phyloP scores from a whole-genome alignment of 108 stramenopile genomes.

The Nitzschia palea region DNA sequence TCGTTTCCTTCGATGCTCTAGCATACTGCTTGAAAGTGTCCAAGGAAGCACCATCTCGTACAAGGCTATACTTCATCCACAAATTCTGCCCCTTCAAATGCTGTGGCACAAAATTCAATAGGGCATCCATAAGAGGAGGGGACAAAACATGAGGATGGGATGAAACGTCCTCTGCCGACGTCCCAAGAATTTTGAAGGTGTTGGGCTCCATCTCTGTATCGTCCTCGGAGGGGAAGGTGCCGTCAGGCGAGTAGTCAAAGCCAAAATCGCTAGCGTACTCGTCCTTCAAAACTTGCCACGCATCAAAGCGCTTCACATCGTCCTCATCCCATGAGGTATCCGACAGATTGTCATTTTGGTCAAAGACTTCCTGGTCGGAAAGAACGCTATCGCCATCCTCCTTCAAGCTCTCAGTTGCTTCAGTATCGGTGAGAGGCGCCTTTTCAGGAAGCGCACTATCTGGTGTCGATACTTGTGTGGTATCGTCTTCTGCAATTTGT shows the following conservation, averaged over 20 bases:
- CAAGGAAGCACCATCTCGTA: conserved; percentile 76
- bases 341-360: conserved; percentile 25
- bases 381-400: conserved; percentile 1
- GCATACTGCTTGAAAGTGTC: conserved; percentile 55
- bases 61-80: conserved; percentile 78
- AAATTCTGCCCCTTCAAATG: conserved; percentile 45
- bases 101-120: conserved; percentile 58
- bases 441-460: not conserved
- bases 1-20: conserved; percentile 57
- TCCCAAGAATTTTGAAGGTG: conserved; percentile 50
- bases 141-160: conserved; percentile 67
- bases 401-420: not conserved
- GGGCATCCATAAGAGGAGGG: conserved; percentile 75
- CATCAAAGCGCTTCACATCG: conserved; percentile 44
- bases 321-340: conserved; percentile 40
- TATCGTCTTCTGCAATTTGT: not conserved
- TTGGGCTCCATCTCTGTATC: conserved; percentile 8
- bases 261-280: conserved; percentile 81
- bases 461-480: not conserved
- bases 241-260: conserved; percentile 35
- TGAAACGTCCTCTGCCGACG: conserved; percentile 44
- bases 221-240: not conserved
- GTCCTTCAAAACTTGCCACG: conserved; percentile 79
- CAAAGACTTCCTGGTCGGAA: conserved; percentile 34
- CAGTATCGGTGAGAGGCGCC: not conserved